Conservation (phyloP, 2,329 filamentous ascomycete species). For the Mycosphaerella arachidis region DNA sequence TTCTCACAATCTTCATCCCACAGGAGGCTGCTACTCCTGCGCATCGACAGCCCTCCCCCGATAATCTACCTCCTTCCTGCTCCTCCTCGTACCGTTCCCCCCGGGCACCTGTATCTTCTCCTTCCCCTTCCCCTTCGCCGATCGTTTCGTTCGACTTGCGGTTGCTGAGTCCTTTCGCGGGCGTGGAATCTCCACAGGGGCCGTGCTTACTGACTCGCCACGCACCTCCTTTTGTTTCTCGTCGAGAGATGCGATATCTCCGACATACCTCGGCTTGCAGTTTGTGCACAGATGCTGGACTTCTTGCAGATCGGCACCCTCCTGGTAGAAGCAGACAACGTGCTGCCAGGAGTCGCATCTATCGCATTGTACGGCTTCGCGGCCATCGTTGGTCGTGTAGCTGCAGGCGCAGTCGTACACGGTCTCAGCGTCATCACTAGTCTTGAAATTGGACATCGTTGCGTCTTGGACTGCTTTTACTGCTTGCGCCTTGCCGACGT, state of each 20-base stretch:
- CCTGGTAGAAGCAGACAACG: neutral
- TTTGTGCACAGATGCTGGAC: neutral
- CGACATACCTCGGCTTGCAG: neutral
- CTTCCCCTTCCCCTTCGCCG: neutral
- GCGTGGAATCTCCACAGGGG: too few relatives aligned
- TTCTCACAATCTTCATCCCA: neutral
- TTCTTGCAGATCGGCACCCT: neutral
- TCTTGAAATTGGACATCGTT: too few relatives aligned
- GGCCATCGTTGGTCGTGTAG: neutral
- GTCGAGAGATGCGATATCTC: neutral
- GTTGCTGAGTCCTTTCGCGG: too few relatives aligned
- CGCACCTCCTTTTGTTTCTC: neutral
- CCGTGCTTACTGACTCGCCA: too few relatives aligned
- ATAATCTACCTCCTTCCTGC: neutral
- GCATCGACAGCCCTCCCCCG: neutral
- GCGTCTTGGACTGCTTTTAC: neutral
- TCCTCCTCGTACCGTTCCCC: neutral
- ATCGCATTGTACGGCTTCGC: neutral
- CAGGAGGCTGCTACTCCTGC: neutral
- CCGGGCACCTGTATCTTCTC: neutral
- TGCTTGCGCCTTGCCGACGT: neutral
- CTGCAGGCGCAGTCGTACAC: neutral
- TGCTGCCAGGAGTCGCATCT: neutral
- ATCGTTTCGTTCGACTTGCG: neutral
- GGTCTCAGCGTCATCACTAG: neutral